Percentiles rank a stretch among this genome's conserved stretches.
Evolutionary conservation across 805 yeast species (phyloP).

Genomic region (Pichia nakasei): DNA sequence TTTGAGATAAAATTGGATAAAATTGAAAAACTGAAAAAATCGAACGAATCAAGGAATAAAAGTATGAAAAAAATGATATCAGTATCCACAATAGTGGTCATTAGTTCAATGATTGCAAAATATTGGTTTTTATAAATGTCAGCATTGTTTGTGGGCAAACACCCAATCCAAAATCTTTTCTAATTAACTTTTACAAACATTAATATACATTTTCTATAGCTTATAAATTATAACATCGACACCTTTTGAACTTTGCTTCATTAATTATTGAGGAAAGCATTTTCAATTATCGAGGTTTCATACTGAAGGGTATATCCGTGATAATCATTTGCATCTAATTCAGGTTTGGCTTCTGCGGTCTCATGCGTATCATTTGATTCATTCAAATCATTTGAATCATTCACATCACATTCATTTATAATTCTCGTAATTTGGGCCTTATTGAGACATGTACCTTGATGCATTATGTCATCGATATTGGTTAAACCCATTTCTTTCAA

Average conservation of each 20-base stretch:
- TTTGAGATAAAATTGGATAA: constrained; percentile 15
- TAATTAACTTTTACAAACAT: neutral
- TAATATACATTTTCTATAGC: no score
- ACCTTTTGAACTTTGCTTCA: neutral
- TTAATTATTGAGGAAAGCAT: neutral
- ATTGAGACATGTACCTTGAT: constrained; percentile 3
- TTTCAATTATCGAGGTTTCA: neutral
- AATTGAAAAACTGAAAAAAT: constrained; percentile 15
- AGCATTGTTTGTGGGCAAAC: no score
- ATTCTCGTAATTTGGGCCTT: constrained; percentile 8
- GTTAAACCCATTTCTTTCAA: constrained; percentile 9
- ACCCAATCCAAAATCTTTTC: neutral
- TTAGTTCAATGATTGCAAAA: neutral
- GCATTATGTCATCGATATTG: constrained; percentile 4
- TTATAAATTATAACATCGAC: neutral
- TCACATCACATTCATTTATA: constrained; percentile 5
- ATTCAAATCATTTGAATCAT: neutral
- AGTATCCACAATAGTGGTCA: neutral
- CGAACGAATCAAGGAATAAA: constrained; percentile 8
- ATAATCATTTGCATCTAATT: neutral
- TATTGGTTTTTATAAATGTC: neutral
- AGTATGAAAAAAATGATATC: constrained; percentile 4
- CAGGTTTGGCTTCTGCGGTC: neutral
- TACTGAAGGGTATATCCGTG: neutral
- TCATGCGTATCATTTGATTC: neutral